Percentiles rank a stretch among this genome's conserved stretches.
phyloP scores from a whole-genome alignment of 805 yeast genomes.

The Blastobotrys americana region DNA sequence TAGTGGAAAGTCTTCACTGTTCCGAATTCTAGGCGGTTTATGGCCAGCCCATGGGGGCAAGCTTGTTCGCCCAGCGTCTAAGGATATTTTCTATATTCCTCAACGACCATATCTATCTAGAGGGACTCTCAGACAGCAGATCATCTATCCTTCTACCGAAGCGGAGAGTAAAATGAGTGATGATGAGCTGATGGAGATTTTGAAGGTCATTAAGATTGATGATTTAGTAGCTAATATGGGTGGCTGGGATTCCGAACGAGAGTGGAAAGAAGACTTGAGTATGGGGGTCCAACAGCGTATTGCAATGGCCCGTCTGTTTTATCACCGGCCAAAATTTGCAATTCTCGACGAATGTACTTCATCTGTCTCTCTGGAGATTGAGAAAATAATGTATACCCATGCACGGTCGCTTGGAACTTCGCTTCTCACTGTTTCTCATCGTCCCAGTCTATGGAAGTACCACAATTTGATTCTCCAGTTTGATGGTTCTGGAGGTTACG shows the following conservation, averaged over 20 bases:
- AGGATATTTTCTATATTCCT: constrained; percentile 78
- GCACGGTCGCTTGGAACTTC: constrained; percentile 78
- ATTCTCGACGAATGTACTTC: constrained; percentile 95
- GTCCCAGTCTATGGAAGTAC: constrained; percentile 89
- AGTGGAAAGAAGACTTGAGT: constrained; percentile 85
- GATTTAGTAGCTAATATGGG: constrained; percentile 33
- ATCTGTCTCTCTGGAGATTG: constrained; percentile 86
- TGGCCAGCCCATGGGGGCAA: constrained; percentile 70
- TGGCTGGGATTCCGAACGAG: constrained; percentile 61
- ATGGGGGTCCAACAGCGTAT: constrained; percentile 89
- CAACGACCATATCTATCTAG: constrained; percentile 83
- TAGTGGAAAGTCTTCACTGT: constrained; percentile 88
- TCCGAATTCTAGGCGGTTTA: constrained; percentile 83
- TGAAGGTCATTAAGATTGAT: constrained; percentile 31
- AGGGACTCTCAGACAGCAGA: constrained; percentile 78
- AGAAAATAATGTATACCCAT: constrained; percentile 76
- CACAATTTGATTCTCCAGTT: constrained; percentile 77
- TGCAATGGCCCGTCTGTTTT: constrained; percentile 88
- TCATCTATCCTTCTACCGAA: constrained; percentile 75
- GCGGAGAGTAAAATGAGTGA: constrained; percentile 37
- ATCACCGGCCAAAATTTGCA: constrained; percentile 88
- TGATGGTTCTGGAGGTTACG: constrained; percentile 73
- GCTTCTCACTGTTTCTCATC: constrained; percentile 81
- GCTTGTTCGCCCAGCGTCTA: constrained; percentile 56
- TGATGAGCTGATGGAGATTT: constrained; percentile 29